A percentile compares a stretch with the other conserved stretches of the same genome.
Evolutionary conservation across 495 filamentous ascomycete genomes (phyloP).

Genomic region (Staphylotrichum longicolle): DNA sequence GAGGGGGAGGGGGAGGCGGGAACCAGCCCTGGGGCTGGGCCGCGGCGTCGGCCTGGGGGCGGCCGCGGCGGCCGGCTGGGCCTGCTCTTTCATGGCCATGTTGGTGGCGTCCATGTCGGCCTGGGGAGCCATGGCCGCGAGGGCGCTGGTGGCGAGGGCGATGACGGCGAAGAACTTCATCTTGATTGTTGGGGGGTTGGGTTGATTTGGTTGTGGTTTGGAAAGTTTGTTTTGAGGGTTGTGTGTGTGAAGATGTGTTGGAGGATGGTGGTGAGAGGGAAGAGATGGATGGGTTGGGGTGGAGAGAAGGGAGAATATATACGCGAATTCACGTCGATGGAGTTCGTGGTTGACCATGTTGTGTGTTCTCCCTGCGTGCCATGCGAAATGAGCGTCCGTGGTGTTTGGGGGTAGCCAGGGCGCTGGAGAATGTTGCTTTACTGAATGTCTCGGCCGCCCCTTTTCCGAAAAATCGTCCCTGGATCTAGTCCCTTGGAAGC

Average conservation of each 20-base stretch:
- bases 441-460: conserved; percentile 13
- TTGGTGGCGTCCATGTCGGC: not conserved
- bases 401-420: not conserved
- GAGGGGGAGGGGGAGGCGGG: conserved; percentile 1
- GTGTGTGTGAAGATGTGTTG: conserved; percentile 5
- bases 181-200: not conserved
- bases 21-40: no score
- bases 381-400: not conserved
- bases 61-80: not conserved
- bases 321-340: no score
- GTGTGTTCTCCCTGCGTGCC: not conserved
- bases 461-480: not conserved
- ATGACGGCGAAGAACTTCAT: conserved; percentile 31
- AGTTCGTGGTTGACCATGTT: not conserved
- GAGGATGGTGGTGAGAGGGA: conserved; percentile 3
- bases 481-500: not conserved
- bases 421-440: not conserved
- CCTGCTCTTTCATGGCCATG: conserved; percentile 10
- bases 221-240: not conserved
- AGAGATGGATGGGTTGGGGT: conserved; percentile 4
- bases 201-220: not conserved
- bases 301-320: conserved; percentile 7
- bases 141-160: conserved; percentile 24
- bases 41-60: not conserved
- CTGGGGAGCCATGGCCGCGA: conserved; percentile 18